A percentile compares a stretch with the other conserved stretches of the same genome.
Evolutionary conservation across 1,284 basidiomycete species (phyloP).

Genomic region (Crucibulum cyathiforme): DNA sequence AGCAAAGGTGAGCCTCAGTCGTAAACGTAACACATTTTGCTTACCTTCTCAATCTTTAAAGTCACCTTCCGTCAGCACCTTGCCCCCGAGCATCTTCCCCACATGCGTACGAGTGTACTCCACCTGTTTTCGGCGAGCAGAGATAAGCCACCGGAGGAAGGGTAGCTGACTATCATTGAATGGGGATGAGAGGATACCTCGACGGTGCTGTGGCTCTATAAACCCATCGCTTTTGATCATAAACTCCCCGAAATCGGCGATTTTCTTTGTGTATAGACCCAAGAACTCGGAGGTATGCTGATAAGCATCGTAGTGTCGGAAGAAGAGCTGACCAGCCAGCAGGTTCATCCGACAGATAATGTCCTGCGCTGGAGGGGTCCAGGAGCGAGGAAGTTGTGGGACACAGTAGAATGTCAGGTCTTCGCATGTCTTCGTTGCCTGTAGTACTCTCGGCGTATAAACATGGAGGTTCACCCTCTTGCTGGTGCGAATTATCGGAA

Average conservation of each 20-base stretch:
- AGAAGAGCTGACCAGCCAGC: constrained; percentile 51
- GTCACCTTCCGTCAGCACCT: constrained; percentile 30
- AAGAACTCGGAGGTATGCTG: constrained; percentile 40
- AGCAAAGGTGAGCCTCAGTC: too few species aligned
- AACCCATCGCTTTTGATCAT: constrained; percentile 42
- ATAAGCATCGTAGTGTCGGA: constrained; percentile 39
- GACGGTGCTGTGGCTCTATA: constrained; percentile 27
- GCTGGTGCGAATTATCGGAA: constrained; percentile 43
- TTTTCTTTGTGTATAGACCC: constrained; percentile 34
- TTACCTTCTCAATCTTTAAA: constrained; percentile 10
- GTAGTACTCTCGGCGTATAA: constrained; percentile 47
- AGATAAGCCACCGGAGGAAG: constrained; percentile 39
- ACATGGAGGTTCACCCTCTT: constrained; percentile 45
- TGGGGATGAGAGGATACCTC: constrained; percentile 11
- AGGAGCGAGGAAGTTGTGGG: not conserved
- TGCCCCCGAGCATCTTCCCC: constrained; percentile 47
- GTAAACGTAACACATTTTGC: not conserved
- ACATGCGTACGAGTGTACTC: constrained; percentile 45
- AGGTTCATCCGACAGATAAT: constrained; percentile 45
- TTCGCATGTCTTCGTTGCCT: constrained; percentile 45
- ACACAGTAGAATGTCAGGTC: constrained; percentile 41
- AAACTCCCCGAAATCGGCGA: constrained; percentile 3
- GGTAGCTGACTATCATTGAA: constrained; percentile 40
- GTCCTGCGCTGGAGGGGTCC: constrained; percentile 18
- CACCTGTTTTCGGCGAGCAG: constrained; percentile 49